Evolutionary conservation across 1,284 basidiomycete genomes (phyloP), one percentile per base, ranked within the genome.

Genomic region (Fomes fomentarius): DNA sequence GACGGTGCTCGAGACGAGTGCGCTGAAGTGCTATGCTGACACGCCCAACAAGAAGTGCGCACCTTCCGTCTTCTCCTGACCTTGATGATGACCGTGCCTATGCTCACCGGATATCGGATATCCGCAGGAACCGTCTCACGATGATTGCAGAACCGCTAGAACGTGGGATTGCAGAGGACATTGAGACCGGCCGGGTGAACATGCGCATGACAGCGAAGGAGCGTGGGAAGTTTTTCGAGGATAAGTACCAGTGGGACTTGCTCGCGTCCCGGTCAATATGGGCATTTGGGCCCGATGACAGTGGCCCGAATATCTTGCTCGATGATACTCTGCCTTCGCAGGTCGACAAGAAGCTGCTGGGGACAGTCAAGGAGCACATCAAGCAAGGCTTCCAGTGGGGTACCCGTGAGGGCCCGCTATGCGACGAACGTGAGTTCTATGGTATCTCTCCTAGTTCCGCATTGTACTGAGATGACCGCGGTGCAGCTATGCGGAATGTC

Each of bases 381-480:
- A 96, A 94, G 74, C 97, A 99, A 74, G 97, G 97, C 30, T 99
- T 99, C 87, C 97, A 98, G 70, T 99, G 97, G 97, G 97, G 93
- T 52, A 88, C 96, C 45, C 81, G 96, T 41, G 97, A 99, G 77
- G 97, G 97, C 1, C 97, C 97, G 19, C 70, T 99, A 47, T 98
- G 96, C 69, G 97, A 99, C 70, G 97, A 99, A 76, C 97, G 94
- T 96, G 66, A 83, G 94, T 84, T 41, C 25, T 25, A 1, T 12
- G 15, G 33, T 24, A 31, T 31, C 49, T 14, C 57, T 9, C n/a
- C 39, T 45, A 33, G 57, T n/a, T 10, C 39, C 49, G 15, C 12
- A 28, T 46, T 47, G 14, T 39, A 10, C 26, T 57, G 21, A 52
- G 12, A 52, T 38, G 15, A 49, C 1, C 7, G 2, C 26, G 19